Percentiles rank a stretch among this genome's conserved stretches.
These are phyloP conservation scores for Leccinum imitatum DNA, from an alignment of 768 basidiomycete genomes.

Conservation along the genomic window DNA sequence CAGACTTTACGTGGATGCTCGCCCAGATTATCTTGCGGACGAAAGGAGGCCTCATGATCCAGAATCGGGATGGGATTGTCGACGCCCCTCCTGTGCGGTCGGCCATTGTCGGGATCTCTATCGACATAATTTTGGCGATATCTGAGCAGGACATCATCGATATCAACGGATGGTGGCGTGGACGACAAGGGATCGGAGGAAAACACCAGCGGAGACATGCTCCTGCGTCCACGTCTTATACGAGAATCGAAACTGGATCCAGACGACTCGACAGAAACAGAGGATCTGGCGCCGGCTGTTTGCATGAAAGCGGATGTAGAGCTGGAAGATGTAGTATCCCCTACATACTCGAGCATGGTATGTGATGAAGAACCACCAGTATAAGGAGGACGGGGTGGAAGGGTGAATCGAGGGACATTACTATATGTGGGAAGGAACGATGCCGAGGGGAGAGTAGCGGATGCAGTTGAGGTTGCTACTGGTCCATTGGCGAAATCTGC, in stretches of 20 bases:
- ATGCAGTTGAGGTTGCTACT: constrained; percentile 10
- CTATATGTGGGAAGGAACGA: constrained; percentile 23
- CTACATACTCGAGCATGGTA: constrained; percentile 18
- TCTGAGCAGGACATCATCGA: constrained; percentile 20
- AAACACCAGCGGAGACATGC: constrained; percentile 27
- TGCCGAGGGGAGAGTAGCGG: constrained; percentile 11
- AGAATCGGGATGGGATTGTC: constrained; percentile 7
- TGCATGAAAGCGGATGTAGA: constrained; percentile 21
- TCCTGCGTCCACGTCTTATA: constrained; percentile 20
- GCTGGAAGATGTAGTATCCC: constrained; percentile 4
- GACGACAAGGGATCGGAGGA: constrained; percentile 17
- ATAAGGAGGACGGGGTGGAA: constrained; percentile 24
- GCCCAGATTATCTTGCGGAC: constrained; percentile 2
- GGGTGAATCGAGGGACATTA: constrained; percentile 19
- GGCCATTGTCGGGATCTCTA: neutral
- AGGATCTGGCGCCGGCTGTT: constrained; percentile 12
- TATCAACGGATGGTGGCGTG: constrained; percentile 10
- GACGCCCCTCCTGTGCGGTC: constrained; percentile 8
- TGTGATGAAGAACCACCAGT: constrained; percentile 12
- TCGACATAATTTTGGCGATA: constrained; percentile 10
- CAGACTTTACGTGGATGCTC: constrained; percentile 13
- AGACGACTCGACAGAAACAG: constrained; percentile 10
- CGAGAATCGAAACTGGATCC: constrained; percentile 9
- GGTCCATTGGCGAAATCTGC: constrained; percentile 12
- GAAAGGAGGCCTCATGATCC: constrained; percentile 8